These are phyloP conservation scores for Microascus cirrosus DNA, from an alignment of 2,329 filamentous ascomycete genomes.

Conservation along the genomic window DNA sequence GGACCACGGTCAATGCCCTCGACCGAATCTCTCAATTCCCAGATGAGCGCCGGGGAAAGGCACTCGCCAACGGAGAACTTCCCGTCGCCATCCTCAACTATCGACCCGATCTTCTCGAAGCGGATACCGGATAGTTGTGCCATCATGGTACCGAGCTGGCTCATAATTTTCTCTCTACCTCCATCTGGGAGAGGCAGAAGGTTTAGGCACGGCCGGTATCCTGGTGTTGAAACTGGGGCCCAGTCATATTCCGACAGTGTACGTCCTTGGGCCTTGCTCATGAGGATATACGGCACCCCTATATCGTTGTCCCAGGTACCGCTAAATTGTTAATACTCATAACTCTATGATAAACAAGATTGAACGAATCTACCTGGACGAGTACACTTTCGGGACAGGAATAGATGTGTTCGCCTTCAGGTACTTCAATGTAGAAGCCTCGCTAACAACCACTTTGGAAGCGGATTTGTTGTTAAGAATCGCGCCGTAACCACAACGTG, in stretches of 20 bases:
- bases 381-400: conserved; percentile 12
- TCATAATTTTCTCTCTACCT: conserved; percentile 10
- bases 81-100: conserved; percentile 9
- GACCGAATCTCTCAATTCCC: conserved; percentile 12
- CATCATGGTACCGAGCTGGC: conserved; percentile 11
- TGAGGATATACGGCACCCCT: conserved; percentile 13
- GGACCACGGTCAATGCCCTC: conserved; percentile 14
- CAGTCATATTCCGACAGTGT: conserved; percentile 11
- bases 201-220: conserved; percentile 4
- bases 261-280: conserved; percentile 11
- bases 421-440: conserved; percentile 11
- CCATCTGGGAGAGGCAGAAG: conserved; percentile 10
- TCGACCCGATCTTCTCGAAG: conserved; percentile 14
- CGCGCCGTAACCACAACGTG: too few relatives aligned
- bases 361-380: conserved; percentile 10
- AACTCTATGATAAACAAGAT: background rate
- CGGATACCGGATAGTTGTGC: conserved; percentile 7
- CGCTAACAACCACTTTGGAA: conserved; percentile 10
- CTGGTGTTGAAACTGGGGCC: conserved; percentile 2
- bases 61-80: conserved; percentile 11
- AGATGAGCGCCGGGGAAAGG: conserved; percentile 11
- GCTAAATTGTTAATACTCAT: conserved; percentile 5
- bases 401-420: conserved; percentile 7
- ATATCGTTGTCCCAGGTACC: conserved; percentile 9
- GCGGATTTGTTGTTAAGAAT: conserved; percentile 6